Base-by-base conservation (phyloP, 1,284 basidiomycete species). In the Lignosus rhinocerotis region DNA sequence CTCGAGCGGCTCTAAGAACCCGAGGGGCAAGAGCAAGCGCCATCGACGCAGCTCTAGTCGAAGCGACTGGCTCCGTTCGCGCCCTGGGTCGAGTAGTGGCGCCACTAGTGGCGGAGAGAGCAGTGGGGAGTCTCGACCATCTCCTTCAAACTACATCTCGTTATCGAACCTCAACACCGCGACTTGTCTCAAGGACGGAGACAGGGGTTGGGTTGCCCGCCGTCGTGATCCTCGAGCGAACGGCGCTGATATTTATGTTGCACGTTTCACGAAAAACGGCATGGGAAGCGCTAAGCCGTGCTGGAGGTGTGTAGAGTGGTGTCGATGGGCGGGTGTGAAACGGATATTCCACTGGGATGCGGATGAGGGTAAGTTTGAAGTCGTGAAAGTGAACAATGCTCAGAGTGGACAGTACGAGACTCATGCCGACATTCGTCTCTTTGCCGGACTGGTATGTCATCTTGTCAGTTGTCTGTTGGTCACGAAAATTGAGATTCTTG, bases 211-310 rank as follows among this genome's bases (percentile, higher is more conserved):
- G 75, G 69, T 73, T 59, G 66, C 71, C 31, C 72, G 76, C 25
- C 69, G 78, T 32, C 71, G 78, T 34, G 75, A 80, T 60, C 64
- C 77, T 6, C 76, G 73, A 48, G 74, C 79, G 50, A 81, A 81
- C 56, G 83, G 83, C 1, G 78, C 80, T 30, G 82, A 85, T 65
- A 70, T 85, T 32, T 85, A 84, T 58, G 82, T 85, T 41, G 81
- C 77, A 21, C 77, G 82, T 21, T 72, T 80, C 61, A 81, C 76
- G 30, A 81, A 80, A 66, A 71, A 69, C 41, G 82, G 79, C 6
- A 72, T 77, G 66, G 81, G 81, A 19, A 74, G 70, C 53, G 78
- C 82, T 5, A 76, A 72, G 66, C 83, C 82, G 25, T 84, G 82
- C 65, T 81, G 81, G 77, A 70, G 82, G 45, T 84, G 83, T 58